Conservation (phyloP, 2,329 filamentous ascomycete genomes). For the Exophiala sp. region DNA sequence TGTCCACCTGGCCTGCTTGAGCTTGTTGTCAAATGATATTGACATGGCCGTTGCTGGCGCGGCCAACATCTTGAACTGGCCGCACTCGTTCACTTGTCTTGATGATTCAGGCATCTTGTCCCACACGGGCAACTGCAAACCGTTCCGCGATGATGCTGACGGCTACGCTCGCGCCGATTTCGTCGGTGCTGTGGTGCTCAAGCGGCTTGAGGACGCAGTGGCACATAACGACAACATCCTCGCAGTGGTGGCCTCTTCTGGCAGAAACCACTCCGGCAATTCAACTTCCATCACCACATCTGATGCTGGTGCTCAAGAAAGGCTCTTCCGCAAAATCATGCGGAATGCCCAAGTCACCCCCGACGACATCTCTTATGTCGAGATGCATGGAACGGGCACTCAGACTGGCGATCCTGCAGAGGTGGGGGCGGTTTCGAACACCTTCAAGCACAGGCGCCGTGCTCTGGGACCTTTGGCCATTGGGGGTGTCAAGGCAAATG, state of each 20-base stretch:
- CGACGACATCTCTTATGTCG: slow-evolving; percentile 72
- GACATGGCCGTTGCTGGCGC: slow-evolving; percentile 70
- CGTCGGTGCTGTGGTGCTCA: slow-evolving; percentile 46
- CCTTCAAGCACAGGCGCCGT: slow-evolving; percentile 47
- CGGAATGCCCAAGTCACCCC: slow-evolving; percentile 51
- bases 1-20: slow-evolving; percentile 59
- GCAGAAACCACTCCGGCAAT: slow-evolving; percentile 43
- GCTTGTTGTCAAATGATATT: slow-evolving; percentile 62
- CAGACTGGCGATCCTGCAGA: slow-evolving; percentile 79
- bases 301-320: slow-evolving; percentile 30
- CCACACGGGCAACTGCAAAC: slow-evolving; percentile 44
- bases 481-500: slow-evolving; percentile 59
- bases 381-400: slow-evolving; percentile 86
- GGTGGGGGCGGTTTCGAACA: slow-evolving; percentile 66
- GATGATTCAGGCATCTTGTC: slow-evolving; percentile 38
- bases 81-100: slow-evolving; percentile 33
- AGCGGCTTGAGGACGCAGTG: slow-evolving; percentile 46
- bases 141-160: slow-evolving; percentile 46
- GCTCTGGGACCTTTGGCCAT: slow-evolving; percentile 50
- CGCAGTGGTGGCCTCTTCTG: slow-evolving; percentile 41
- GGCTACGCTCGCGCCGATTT: slow-evolving; percentile 53
- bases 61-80: slow-evolving; percentile 60
- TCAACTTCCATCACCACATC: slow-evolving; percentile 39
- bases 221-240: slow-evolving; percentile 46
- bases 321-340: slow-evolving; percentile 37